Evolutionary conservation across 2,329 filamentous ascomycete genomes (phyloP).

Genomic region (Escovopsis sp.): DNA sequence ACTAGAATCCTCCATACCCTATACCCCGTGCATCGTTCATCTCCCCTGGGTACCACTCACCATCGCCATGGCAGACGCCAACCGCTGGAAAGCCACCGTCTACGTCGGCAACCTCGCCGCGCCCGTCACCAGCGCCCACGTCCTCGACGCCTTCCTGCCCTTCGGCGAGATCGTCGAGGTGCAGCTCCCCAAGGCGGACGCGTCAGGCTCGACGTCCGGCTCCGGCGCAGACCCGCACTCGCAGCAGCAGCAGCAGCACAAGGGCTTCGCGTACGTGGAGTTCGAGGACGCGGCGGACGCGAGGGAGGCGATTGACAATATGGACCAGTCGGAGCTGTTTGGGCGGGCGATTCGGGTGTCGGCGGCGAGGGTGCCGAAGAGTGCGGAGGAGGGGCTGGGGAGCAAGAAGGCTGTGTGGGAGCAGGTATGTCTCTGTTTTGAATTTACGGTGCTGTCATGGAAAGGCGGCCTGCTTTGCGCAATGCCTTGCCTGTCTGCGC

Average conservation of each 20-base stretch:
- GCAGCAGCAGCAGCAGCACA: conserved; percentile 72
- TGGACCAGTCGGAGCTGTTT: conserved; percentile 94
- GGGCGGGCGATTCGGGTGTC: conserved; percentile 86
- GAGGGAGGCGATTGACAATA: conserved; percentile 93
- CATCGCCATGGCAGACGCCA: conserved; percentile 56
- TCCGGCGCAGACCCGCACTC: no score
- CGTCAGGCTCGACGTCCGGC: conserved; percentile 57
- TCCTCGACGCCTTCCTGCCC: conserved; percentile 86
- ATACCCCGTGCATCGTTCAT: no score
- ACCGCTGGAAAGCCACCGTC: conserved; percentile 78
- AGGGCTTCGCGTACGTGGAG: conserved; percentile 94
- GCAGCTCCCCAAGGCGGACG: conserved; percentile 74
- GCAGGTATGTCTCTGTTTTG: conserved; percentile 70
- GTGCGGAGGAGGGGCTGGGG: conserved; percentile 70
- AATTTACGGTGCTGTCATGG: no score
- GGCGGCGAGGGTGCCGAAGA: conserved; percentile 81
- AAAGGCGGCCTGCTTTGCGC: no score
- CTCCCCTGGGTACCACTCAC: background rate
- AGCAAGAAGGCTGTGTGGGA: conserved; percentile 95
- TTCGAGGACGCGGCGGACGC: conserved; percentile 78
- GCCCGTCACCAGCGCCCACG: conserved; percentile 55
- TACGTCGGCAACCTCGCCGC: conserved; percentile 82
- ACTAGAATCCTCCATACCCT: no score
- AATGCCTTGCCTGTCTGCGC: no score
- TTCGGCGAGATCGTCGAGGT: conserved; percentile 94